Evolutionary conservation across 2,329 filamentous ascomycete species (phyloP), one percentile per base, ranked within the genome.

Genomic region (Penicillium sp.): DNA sequence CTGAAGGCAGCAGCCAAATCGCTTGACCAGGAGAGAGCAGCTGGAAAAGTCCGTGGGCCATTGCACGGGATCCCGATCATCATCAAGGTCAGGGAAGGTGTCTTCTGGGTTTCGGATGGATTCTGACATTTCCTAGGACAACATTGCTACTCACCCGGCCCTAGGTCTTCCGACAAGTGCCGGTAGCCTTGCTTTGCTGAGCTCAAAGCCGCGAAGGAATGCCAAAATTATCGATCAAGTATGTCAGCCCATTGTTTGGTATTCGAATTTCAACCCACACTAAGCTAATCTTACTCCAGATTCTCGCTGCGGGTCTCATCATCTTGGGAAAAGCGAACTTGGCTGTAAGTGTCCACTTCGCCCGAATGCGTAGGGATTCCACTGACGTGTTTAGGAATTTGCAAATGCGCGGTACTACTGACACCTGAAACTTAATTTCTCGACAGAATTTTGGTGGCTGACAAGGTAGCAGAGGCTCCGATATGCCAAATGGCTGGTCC

Each of bases 1-100:
- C 34, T 56, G 2, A 42, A 56, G 21, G 41, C 51, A 21, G 45
- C 7, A 44, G 67, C 66, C 4, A 47, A 42, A 43, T 38, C 36
- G 7, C 54, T 67, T 15, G 67, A 69, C 44, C 44, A 60, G 24
- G 65, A 69, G 54, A 49, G 66, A 42, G 51, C 49, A 13, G 45
- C 51, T n/a, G 65, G 61, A 12, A 63, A 57, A n/a, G 34, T 59
- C 10, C 60, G 62, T 21, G 62, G 70, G 6, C 56, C 59, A 15
- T 59, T 72, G 1, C 68, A 72, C 58, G 69, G 69, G 1, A 65
- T 71, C n/a, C 68, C 70, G 2, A 60, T 72, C 24, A 52, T 71
- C 6, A 54, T 72, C 45, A 72, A 72, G 59, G 65, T 62, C 38
- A 41, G 47, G 43, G 2, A 2, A 18, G n/a, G n/a, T n/a, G n/a